Base-by-base conservation (phyloP, 192 early-diverging fungal species). In the Podila minutissima region DNA sequence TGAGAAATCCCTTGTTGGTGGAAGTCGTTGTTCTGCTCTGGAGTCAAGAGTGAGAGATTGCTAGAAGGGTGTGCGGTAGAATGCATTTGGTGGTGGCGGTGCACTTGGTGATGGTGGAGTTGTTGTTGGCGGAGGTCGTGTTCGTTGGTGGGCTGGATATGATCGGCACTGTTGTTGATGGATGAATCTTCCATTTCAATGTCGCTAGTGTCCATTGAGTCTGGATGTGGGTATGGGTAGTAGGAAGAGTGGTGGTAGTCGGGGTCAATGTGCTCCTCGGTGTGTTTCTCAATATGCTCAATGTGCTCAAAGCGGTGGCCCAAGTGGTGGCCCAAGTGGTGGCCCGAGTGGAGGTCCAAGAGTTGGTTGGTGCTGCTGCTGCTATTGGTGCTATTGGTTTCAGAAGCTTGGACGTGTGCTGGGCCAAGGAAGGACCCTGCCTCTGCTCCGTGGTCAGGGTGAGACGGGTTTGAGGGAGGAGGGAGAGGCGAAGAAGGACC, bases 131-230 rank as follows among this genome's bases (percentile, higher is more conserved):
- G 62, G 41, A 26, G 26, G 41, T 41, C 24, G 62, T 46, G 35
- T 33, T 38, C 62, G 28, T 64, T 64, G 62, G 35, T 38, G n/a
- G 41, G 20, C 8, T 41, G 35, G 10, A 12, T 22, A 5, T 46
- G 62, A 26, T 38, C 62, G 1, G 22, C 41, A 7, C 35, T 22
- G 38, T n/a, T 64, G 37, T 33, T 22, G 62, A 64, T 28, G 8
- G 62, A 64, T 26, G 62, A 64, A 37, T 24, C 28, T 64, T 64
- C 62, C 12, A 38, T 64, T n/a, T 64, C 62, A 33, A 64, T 41
- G 62, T 64, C 62, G 13, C 38, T 46, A 10, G 37, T 41, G 35
- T 64, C 22, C 13, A 64, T 8, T 28, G 62, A 64, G 26, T 22
- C 37, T n/a, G 35, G 35, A 15, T 41, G 35, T 6, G 35, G 62